A percentile compares a stretch with the other conserved stretches of the same genome.
Evolutionary conservation across 139 green algal genomes (phyloP).

Genomic region (Raphidocelis subcapitata): DNA sequence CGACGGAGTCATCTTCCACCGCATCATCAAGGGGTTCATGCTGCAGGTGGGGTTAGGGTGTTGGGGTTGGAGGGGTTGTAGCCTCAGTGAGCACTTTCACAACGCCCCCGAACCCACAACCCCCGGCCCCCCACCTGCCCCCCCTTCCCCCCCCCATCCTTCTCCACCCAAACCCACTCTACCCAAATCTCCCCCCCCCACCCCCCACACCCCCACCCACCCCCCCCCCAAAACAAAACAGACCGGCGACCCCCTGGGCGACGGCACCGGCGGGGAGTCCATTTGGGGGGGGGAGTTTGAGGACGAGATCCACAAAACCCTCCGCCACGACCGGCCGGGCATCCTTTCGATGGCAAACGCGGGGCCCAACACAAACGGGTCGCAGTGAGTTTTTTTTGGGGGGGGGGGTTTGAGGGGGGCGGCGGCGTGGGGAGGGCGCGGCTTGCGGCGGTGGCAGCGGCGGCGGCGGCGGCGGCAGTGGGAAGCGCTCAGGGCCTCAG

Average conservation of each 20-base stretch:
- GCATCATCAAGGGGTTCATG: slow-evolving; percentile 99
- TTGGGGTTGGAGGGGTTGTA: too few relatives aligned
- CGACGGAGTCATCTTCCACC: slow-evolving; percentile 92
- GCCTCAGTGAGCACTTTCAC: too few relatives aligned
- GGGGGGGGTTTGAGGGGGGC: too few relatives aligned
- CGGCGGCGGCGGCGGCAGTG: background rate
- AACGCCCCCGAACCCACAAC: too few relatives aligned
- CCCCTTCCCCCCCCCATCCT: background rate
- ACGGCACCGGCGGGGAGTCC: slow-evolving; percentile 94
- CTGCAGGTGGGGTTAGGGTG: slow-evolving; percentile 94
- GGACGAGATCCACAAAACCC: slow-evolving; percentile 90
- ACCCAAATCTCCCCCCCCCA: too few relatives aligned
- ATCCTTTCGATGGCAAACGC: slow-evolving; percentile 92
- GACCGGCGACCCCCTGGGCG: slow-evolving; percentile 74
- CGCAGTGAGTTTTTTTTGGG: background rate
- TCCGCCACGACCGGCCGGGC: slow-evolving; percentile 85
- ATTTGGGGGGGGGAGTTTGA: slow-evolving; percentile 98
- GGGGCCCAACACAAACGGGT: too few relatives aligned
- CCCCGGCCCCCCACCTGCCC: background rate
- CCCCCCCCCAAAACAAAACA: too few relatives aligned
- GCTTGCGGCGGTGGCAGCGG: too few relatives aligned
- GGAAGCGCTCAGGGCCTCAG: background rate
- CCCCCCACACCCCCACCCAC: too few relatives aligned
- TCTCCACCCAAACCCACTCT: too few relatives aligned
- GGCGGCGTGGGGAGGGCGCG: too few relatives aligned